Conservation (phyloP, 352 stramenopile species). For the Phytophthora idaei region DNA sequence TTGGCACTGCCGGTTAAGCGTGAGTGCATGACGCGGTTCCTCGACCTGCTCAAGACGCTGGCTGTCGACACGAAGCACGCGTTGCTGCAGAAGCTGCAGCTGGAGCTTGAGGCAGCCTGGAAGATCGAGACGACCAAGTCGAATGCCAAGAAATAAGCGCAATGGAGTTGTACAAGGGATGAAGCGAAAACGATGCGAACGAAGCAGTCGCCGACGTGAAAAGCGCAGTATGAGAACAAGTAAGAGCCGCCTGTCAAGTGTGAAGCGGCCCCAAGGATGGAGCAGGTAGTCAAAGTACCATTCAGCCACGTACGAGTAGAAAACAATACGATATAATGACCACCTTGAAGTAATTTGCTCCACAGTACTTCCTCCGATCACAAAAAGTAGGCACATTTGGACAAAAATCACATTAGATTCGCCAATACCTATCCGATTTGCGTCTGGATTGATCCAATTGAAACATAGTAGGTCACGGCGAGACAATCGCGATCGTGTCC, state of each 20-base stretch:
- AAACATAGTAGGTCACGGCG: no score
- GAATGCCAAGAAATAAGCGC: conserved; percentile 22
- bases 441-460: no score
- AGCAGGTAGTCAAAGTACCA: conserved; percentile 29
- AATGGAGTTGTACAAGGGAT: conserved; percentile 15
- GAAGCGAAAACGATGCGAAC: conserved; percentile 34
- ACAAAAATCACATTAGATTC: no score
- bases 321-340: conserved; percentile 33
- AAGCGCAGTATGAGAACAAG: conserved; percentile 26
- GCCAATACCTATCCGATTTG: no score
- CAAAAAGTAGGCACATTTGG: no score
- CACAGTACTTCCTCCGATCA: no score
- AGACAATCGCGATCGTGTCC: no score
- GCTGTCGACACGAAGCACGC: conserved; percentile 27
- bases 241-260: conserved; percentile 4
- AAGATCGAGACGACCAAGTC: conserved; percentile 18
- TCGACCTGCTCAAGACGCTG: conserved; percentile 34
- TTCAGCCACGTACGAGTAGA: conserved; percentile 30
- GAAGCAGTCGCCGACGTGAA: conserved; percentile 25
- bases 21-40: conserved; percentile 21
- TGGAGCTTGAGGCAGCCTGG: conserved; percentile 25
- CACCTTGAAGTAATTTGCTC: conserved; percentile 13
- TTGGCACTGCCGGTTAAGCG: conserved; percentile 28
- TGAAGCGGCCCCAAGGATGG: conserved; percentile 6
- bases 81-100: conserved; percentile 31